Evolutionary conservation across 208 protist genomes (phyloP).

Genomic region (Naegleria lovaniensis): DNA sequence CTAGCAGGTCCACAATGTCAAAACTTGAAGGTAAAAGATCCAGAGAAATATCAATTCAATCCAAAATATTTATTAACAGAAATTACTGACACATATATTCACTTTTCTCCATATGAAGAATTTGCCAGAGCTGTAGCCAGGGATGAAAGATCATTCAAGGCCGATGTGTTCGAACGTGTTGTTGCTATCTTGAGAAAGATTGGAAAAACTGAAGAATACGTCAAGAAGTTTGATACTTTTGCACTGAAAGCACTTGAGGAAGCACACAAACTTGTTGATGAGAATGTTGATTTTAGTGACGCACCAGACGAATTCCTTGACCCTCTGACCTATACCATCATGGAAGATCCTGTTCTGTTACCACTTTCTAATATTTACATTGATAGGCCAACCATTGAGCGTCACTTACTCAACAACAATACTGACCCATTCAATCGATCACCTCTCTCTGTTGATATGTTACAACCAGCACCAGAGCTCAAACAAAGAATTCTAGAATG

Average conservation of each 20-base stretch:
- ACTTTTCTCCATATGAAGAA: constrained; percentile 9
- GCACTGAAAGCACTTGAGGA: not conserved
- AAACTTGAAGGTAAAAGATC: constrained; percentile 13
- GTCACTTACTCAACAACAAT: constrained; percentile 29
- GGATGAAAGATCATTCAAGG: not conserved
- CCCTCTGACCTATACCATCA: constrained; percentile 24
- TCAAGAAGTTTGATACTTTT: not conserved
- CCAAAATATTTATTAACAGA: constrained; percentile 26
- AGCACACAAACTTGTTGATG: not conserved
- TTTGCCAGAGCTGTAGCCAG: constrained; percentile 9
- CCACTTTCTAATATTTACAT: not conserved
- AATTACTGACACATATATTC: constrained; percentile 22
- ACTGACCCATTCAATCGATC: constrained; percentile 28
- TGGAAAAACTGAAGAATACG: not conserved
- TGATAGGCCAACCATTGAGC: constrained; percentile 28
- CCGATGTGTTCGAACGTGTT: not conserved
- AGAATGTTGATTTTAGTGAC: constrained; percentile 22
- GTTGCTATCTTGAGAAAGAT: constrained; percentile 28
- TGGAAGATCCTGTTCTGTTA: constrained; percentile 33
- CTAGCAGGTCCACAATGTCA: constrained; percentile 22
- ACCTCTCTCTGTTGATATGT: not conserved
- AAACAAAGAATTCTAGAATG: constrained; percentile 3
- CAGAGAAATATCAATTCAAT: constrained; percentile 24
- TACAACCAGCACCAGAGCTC: constrained; percentile 2
- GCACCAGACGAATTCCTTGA: constrained; percentile 35